Percentiles rank a stretch among this genome's conserved stretches.
These are phyloP conservation scores for Phaeophleospora eucalypticola DNA, from an alignment of 2,329 filamentous ascomycete genomes.

Conservation along the genomic window DNA sequence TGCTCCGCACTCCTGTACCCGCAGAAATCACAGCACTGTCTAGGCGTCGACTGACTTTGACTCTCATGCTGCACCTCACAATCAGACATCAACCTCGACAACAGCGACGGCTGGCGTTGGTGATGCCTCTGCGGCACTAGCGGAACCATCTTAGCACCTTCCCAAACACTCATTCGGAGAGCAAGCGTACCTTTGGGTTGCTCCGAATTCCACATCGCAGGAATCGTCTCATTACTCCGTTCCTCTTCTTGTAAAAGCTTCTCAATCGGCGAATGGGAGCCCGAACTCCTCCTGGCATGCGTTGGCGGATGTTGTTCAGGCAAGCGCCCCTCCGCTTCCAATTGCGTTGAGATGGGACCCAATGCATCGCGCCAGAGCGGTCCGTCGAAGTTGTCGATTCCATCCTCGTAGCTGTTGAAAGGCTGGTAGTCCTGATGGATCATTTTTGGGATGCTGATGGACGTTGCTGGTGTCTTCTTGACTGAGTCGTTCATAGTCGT, in stretches of 20 bases:
- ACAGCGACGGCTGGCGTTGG: not conserved
- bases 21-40: no score
- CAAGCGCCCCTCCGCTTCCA: not conserved
- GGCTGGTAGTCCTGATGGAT: not conserved
- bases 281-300: no score
- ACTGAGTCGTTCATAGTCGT: not conserved
- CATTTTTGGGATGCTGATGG: not conserved
- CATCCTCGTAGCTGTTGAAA: not conserved
- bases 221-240: not conserved
- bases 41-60: no score
- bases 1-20: no score
- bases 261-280: not conserved
- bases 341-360: not conserved
- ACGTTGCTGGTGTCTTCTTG: not conserved
- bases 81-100: not conserved
- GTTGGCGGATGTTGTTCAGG: not conserved
- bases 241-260: not conserved
- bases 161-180: not conserved
- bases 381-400: not conserved
- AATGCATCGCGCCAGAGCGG: not conserved
- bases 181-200: not conserved
- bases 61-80: no score
- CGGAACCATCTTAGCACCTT: not conserved
- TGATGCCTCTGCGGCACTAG: not conserved
- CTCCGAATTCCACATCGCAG: not conserved